These are phyloP conservation scores for Epichloe typhina DNA, from an alignment of 2,329 filamentous ascomycete genomes.

Conservation along the genomic window DNA sequence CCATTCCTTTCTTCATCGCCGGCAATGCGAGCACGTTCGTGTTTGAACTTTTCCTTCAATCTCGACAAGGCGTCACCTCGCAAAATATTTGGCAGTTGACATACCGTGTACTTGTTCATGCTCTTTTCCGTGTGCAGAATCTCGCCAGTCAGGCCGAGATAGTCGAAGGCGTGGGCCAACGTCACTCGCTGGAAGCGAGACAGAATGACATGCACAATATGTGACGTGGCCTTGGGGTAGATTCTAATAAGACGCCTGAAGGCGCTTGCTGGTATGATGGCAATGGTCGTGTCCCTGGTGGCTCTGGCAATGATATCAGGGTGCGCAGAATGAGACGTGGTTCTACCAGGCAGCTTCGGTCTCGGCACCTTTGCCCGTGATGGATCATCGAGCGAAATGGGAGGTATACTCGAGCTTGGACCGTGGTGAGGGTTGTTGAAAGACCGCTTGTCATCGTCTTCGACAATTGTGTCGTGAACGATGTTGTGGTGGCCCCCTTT, in stretches of 20 bases:
- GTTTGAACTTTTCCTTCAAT: constrained; percentile 83
- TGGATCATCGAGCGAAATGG: constrained; percentile 53
- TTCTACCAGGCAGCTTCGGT: constrained; percentile 29
- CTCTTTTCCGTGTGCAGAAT: constrained; percentile 85
- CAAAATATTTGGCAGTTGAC: constrained; percentile 82
- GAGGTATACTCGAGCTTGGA: constrained; percentile 47
- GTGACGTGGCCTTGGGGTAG: constrained; percentile 90
- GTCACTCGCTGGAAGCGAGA: constrained; percentile 91
- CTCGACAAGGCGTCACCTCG: constrained; percentile 71
- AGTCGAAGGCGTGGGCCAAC: constrained; percentile 85
- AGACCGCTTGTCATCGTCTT: constrained; percentile 6
- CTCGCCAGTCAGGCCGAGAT: constrained; percentile 82
- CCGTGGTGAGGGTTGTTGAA: constrained; percentile 5
- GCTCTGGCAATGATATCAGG: constrained; percentile 95
- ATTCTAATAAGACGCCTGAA: constrained; percentile 85
- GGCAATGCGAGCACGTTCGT: constrained; percentile 70
- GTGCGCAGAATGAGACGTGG: constrained; percentile 63
- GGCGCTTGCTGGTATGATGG: constrained; percentile 92
- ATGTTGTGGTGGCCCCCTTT: constrained; percentile 6
- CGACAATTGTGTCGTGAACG: constrained; percentile 7
- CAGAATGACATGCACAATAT: constrained; percentile 95
- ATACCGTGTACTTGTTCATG: constrained; percentile 86
- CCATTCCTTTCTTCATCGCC: constrained; percentile 73
- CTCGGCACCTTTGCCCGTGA: constrained; percentile 18
- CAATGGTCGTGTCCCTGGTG: constrained; percentile 92